These are phyloP conservation scores for Vickermania ingenoplastis DNA, from an alignment of 208 protist genomes.

Conservation along the genomic window DNA sequence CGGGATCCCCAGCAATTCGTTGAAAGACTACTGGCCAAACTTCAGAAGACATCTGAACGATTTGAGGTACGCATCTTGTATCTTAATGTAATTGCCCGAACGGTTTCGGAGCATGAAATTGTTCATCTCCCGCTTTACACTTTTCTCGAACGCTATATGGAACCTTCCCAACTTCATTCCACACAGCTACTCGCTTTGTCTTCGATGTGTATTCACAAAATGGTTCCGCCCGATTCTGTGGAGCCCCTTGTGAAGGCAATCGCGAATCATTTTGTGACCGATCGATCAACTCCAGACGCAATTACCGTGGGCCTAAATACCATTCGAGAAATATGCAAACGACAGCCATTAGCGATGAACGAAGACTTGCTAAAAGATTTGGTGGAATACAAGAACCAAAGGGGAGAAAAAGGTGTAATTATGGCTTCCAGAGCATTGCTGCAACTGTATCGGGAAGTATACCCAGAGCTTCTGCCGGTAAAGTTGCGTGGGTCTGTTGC, in stretches of 20 bases:
- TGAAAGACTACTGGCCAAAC: constrained; percentile 89
- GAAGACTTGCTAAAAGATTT: constrained; percentile 91
- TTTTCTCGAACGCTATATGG: constrained; percentile 94
- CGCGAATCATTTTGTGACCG: constrained; percentile 95
- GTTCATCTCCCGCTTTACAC: constrained; percentile 95
- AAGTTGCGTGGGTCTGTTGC: constrained; percentile 82
- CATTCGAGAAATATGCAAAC: constrained; percentile 93
- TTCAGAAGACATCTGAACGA: constrained; percentile 88
- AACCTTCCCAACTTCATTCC: constrained; percentile 94
- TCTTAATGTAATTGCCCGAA: constrained; percentile 94
- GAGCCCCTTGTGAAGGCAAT: constrained; percentile 91
- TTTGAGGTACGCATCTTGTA: constrained; percentile 95
- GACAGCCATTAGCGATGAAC: constrained; percentile 93
- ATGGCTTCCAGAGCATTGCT: constrained; percentile 94
- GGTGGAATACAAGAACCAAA: constrained; percentile 87
- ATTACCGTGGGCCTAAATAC: constrained; percentile 96
- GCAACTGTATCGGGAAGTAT: constrained; percentile 90
- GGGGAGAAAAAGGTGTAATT: constrained; percentile 93
- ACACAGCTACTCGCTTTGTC: constrained; percentile 93
- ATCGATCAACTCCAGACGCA: constrained; percentile 86
- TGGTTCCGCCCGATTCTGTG: constrained; percentile 90
- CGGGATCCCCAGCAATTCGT: constrained; percentile 95
- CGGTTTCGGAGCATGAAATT: constrained; percentile 93
- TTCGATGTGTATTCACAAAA: constrained; percentile 92
- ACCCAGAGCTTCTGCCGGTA: constrained; percentile 92